These are phyloP conservation scores for Raphanus raphanistrum DNA, from an alignment of 345 rosid genomes.

Conservation along the genomic window DNA sequence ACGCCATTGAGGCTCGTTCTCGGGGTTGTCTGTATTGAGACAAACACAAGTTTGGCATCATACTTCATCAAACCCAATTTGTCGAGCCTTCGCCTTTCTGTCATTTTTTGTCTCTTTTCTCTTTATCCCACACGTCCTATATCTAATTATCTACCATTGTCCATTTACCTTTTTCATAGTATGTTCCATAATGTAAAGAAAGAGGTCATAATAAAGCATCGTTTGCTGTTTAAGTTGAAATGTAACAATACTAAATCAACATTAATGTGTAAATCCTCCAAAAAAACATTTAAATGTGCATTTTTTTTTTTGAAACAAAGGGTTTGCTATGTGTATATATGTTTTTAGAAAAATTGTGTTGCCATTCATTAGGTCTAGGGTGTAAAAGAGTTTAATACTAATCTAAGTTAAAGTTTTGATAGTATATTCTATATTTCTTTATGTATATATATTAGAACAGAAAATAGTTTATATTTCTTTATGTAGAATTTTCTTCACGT, in stretches of 20 bases:
- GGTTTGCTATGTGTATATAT: background rate
- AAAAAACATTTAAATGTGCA: too few species aligned
- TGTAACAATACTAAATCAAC: background rate
- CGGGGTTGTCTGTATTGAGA: conserved; percentile 38
- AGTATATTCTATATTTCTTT: background rate
- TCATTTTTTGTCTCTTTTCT: conserved; percentile 13
- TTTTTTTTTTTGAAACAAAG: too few species aligned
- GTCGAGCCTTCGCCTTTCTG: conserved; percentile 25
- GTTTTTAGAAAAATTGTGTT: background rate
- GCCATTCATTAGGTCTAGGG: background rate
- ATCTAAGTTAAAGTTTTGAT: background rate
- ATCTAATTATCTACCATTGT: conserved; percentile 2
- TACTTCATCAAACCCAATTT: conserved; percentile 38
- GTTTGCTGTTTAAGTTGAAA: background rate
- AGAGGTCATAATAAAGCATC: background rate
- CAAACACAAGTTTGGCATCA: conserved; percentile 37
- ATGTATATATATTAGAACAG: background rate
- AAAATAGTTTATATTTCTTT: background rate
- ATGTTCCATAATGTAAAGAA: background rate
- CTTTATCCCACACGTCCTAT: conserved; percentile 1
- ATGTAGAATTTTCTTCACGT: background rate
- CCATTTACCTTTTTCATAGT: background rate
- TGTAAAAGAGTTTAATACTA: background rate
- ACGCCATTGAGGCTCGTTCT: conserved; percentile 45
- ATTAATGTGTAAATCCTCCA: background rate